Evolutionary conservation across 2,329 filamentous ascomycete species (phyloP).

Genomic region (Cladophialophora immunda): DNA sequence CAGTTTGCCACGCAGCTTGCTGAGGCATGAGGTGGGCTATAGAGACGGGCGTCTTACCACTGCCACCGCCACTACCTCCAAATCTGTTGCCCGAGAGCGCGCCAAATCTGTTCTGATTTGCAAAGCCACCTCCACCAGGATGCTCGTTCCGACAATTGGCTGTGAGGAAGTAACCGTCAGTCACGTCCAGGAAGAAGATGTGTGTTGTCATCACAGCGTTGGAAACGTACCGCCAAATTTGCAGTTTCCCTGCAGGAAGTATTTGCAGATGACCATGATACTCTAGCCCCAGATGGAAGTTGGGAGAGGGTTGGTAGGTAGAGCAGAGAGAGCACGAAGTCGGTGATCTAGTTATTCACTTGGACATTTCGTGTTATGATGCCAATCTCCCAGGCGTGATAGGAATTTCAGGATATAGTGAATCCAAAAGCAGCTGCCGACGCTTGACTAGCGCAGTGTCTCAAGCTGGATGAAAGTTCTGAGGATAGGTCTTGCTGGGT

Average conservation of each 20-base stretch:
- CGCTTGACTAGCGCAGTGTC: neutral
- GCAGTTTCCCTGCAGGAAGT: slow-evolving; percentile 72
- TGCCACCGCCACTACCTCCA: slow-evolving; percentile 25
- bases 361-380: neutral
- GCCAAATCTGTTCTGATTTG: slow-evolving; percentile 33
- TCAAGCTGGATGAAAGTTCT: neutral
- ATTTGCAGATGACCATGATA: slow-evolving; percentile 66
- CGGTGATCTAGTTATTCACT: neutral
- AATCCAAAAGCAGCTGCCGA: neutral
- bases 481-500: neutral
- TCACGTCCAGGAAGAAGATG: neutral
- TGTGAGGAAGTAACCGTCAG: slow-evolving; percentile 43
- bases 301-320: neutral
- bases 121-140: slow-evolving; percentile 50
- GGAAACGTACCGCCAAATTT: slow-evolving; percentile 65
- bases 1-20: slow-evolving; percentile 10
- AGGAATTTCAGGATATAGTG: neutral
- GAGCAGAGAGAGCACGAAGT: neutral
- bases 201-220: neutral
- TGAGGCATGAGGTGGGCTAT: neutral
- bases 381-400: neutral
- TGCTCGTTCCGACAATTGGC: slow-evolving; percentile 69
- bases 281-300: neutral
- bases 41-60: slow-evolving; percentile 24
- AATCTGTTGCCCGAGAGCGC: slow-evolving; percentile 38